Percentiles rank a stretch among this genome's conserved stretches.
Evolutionary conservation across 140 eudicot genomes (phyloP).

Genomic region (Cichorium intybus): DNA sequence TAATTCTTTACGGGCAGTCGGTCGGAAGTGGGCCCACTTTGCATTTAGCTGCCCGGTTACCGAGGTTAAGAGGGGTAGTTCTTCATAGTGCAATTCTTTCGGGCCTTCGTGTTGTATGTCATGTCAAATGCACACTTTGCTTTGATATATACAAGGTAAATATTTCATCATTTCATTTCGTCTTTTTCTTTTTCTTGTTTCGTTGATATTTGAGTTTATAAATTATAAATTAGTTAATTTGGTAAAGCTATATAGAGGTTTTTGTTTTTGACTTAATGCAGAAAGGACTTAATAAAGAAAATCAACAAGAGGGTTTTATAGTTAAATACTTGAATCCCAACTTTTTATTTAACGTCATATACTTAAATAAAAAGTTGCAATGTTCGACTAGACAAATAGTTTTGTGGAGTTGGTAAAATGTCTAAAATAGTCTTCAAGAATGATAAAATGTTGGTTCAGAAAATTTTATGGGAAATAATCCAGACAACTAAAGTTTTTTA

Average conservation of each 20-base stretch:
- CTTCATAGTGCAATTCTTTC: slow-evolving; percentile 98
- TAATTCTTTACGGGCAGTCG: slow-evolving; percentile 89
- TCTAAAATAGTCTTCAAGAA: slow-evolving; percentile 1
- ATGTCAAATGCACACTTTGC: slow-evolving; percentile 73
- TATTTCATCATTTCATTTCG: not conserved
- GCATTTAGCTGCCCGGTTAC: slow-evolving; percentile 85
- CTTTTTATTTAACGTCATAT: too few species aligned
- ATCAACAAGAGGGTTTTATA: too few species aligned
- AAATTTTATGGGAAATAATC: not conserved
- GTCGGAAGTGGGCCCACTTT: slow-evolving; percentile 99
- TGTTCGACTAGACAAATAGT: not conserved
- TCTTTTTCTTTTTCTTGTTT: not conserved
- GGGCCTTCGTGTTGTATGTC: slow-evolving; percentile 96
- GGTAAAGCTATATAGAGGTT: not conserved
- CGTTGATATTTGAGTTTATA: not conserved
- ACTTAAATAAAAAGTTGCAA: not conserved
- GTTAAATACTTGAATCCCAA: too few species aligned
- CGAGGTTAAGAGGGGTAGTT: slow-evolving; percentile 95
- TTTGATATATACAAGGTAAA: slow-evolving; percentile 83
- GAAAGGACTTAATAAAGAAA: too few species aligned
- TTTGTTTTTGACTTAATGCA: too few species aligned
- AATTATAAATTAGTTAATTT: not conserved
- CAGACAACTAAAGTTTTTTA: slow-evolving; percentile 19
- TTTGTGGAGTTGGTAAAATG: not conserved
- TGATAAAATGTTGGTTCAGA: slow-evolving; percentile 12